Percentiles rank a stretch among this genome's conserved stretches.
Conservation (phyloP, 176 grass and related monocot genomes). For the Poa pratensis region DNA sequence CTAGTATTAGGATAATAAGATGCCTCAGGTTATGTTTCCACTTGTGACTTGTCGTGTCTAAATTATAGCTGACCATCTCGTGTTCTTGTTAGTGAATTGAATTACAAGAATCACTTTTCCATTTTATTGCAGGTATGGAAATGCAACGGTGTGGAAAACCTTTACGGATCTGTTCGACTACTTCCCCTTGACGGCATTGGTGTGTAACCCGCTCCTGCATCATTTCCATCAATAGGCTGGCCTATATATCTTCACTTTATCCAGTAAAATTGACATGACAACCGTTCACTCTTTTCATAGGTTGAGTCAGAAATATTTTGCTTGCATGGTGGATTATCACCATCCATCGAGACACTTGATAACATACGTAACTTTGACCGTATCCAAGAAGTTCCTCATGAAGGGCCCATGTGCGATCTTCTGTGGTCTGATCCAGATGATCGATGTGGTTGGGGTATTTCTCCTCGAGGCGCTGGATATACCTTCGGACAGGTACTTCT, state of each 20-base stretch:
- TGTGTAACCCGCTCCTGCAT: slow-evolving; percentile 39
- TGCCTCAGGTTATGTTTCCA: slow-evolving; percentile 1
- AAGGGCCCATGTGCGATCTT: slow-evolving; percentile 99
- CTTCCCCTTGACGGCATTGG: slow-evolving; percentile 94
- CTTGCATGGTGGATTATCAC: slow-evolving; percentile 90
- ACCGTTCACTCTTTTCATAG: slow-evolving; percentile 40
- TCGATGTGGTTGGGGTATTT: slow-evolving; percentile 97
- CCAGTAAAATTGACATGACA: slow-evolving; percentile 13
- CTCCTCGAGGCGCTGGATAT: slow-evolving; percentile 95
- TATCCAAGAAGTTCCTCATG: slow-evolving; percentile 96
- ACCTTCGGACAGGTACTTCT: slow-evolving; percentile 86
- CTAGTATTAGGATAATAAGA: slow-evolving; percentile 1
- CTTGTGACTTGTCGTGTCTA: slow-evolving; percentile 1
- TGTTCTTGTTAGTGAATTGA: neutral
- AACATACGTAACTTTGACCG: slow-evolving; percentile 95
- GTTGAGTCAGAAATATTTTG: slow-evolving; percentile 99
- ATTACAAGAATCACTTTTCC: neutral
- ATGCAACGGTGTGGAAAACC: slow-evolving; percentile 97
- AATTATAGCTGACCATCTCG: neutral
- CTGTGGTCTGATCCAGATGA: slow-evolving; percentile 97
- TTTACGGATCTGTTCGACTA: slow-evolving; percentile 98
- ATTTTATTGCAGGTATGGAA: slow-evolving; percentile 76
- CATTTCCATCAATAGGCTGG: slow-evolving; percentile 10
- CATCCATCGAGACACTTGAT: slow-evolving; percentile 92
- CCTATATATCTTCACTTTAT: slow-evolving; percentile 10